These are phyloP conservation scores for Cornus controversa DNA, from an alignment of 148 eudicot genomes.

Conservation along the genomic window DNA sequence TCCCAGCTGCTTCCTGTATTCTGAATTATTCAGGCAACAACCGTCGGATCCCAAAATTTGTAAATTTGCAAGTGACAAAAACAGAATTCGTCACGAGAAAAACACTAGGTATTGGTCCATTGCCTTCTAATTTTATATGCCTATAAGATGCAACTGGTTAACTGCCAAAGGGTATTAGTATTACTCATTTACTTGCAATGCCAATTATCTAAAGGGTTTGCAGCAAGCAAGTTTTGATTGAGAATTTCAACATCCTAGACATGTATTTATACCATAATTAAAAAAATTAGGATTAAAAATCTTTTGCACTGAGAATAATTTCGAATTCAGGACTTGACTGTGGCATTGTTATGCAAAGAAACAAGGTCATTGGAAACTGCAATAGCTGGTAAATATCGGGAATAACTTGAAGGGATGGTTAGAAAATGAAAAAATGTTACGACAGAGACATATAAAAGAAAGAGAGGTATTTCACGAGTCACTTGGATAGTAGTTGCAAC, in stretches of 20 bases:
- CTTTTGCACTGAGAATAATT: not conserved
- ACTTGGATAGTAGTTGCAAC: not conserved
- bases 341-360: not conserved
- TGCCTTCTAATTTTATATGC: no score
- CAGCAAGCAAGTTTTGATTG: not conserved
- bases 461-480: not conserved
- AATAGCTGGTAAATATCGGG: not conserved
- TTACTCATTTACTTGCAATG: not conserved
- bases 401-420: not conserved
- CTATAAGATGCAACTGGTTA: no score
- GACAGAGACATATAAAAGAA: not conserved
- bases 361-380: not conserved
- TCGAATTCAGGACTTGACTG: not conserved
- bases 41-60: no score
- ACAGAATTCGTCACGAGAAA: no score
- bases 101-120: no score
- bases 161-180: no score
- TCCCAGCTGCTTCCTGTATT: no score
- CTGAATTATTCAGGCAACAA: no score
- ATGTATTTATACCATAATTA: not conserved
- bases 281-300: not conserved
- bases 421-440: not conserved
- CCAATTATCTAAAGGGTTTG: not conserved
- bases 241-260: not conserved
- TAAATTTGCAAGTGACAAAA: no score